Evolutionary conservation across 2,329 filamentous ascomycete species (phyloP).

Genomic region (Diaporthe citrichinensis): DNA sequence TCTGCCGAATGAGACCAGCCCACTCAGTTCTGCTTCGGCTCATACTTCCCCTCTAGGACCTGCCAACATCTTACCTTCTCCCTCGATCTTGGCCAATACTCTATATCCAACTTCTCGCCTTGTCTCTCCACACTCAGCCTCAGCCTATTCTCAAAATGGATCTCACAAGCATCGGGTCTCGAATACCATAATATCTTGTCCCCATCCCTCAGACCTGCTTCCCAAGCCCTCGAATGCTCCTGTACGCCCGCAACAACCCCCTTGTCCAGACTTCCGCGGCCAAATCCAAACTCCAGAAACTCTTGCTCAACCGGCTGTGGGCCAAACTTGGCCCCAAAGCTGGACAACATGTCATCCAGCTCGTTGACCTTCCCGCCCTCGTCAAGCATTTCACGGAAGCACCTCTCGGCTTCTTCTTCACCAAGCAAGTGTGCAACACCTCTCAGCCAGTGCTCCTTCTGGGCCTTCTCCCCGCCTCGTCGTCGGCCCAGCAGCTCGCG

Average conservation of each 20-base stretch:
- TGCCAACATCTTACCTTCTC: slow-evolving; percentile 44
- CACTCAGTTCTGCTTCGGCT: not conserved
- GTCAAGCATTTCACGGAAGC: slow-evolving; percentile 21
- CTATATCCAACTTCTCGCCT: slow-evolving; percentile 35
- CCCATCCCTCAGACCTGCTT: slow-evolving; percentile 45
- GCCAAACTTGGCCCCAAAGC: slow-evolving; percentile 41
- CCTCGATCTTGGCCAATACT: slow-evolving; percentile 44
- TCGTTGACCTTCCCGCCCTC: slow-evolving; percentile 33
- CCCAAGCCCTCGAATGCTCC: slow-evolving; percentile 43
- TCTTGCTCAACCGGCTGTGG: slow-evolving; percentile 43
- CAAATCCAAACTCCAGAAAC: slow-evolving; percentile 46
- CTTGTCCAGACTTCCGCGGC: slow-evolving; percentile 42
- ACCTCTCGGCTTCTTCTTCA: slow-evolving; percentile 33
- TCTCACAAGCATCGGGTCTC: slow-evolving; percentile 44
- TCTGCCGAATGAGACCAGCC: not conserved
- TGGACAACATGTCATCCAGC: slow-evolving; percentile 38
- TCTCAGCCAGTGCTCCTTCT: slow-evolving; percentile 31
- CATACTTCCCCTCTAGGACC: slow-evolving; percentile 12
- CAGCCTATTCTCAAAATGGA: slow-evolving; percentile 42
- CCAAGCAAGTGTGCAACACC: slow-evolving; percentile 32
- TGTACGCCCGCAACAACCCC: slow-evolving; percentile 43
- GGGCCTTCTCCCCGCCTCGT: not conserved
- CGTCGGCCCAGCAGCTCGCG: slow-evolving; percentile 30
- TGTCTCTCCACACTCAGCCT: slow-evolving; percentile 42
- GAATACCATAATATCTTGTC: slow-evolving; percentile 44